Conservation (phyloP, 371 early-diverging fungal genomes). For the Capillidium rhysosporum region DNA sequence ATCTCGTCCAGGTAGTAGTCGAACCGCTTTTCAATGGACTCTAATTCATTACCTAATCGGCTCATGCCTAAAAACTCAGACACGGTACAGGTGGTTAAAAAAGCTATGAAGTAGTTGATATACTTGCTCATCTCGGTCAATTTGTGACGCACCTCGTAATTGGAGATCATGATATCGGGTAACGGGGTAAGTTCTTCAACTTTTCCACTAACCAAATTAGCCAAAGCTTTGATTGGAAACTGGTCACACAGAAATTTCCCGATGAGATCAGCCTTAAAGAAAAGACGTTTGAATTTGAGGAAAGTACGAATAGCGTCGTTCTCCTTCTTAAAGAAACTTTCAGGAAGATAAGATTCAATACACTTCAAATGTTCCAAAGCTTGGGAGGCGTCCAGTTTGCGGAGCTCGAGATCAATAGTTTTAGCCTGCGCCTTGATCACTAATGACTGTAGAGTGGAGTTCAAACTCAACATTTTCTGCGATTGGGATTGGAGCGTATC, state of each 20-base stretch:
- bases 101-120: slow-evolving; percentile 25
- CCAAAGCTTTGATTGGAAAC: neutral
- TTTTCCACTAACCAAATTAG: neutral
- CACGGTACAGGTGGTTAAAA: slow-evolving; percentile 38
- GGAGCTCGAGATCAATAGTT: slow-evolving; percentile 71
- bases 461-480: slow-evolving; percentile 69
- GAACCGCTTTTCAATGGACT: slow-evolving; percentile 43
- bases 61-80: slow-evolving; percentile 46
- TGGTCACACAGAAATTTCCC: slow-evolving; percentile 29
- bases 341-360: slow-evolving; percentile 64
- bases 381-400: slow-evolving; percentile 64
- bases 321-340: slow-evolving; percentile 59
- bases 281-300: slow-evolving; percentile 53
- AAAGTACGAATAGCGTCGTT: slow-evolving; percentile 52
- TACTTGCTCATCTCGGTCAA: neutral
- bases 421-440: slow-evolving; percentile 72
- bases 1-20: slow-evolving; percentile 45
- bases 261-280: slow-evolving; percentile 58
- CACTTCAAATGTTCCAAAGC: slow-evolving; percentile 51
- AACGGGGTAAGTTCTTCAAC: neutral
- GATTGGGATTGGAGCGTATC: slow-evolving; percentile 37
- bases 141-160: neutral
- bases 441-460: slow-evolving; percentile 54
- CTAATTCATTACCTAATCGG: slow-evolving; percentile 40
- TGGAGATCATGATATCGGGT: neutral